Evolutionary conservation across 306 rosid species (phyloP).

Genomic region (Inga oerstediana): DNA sequence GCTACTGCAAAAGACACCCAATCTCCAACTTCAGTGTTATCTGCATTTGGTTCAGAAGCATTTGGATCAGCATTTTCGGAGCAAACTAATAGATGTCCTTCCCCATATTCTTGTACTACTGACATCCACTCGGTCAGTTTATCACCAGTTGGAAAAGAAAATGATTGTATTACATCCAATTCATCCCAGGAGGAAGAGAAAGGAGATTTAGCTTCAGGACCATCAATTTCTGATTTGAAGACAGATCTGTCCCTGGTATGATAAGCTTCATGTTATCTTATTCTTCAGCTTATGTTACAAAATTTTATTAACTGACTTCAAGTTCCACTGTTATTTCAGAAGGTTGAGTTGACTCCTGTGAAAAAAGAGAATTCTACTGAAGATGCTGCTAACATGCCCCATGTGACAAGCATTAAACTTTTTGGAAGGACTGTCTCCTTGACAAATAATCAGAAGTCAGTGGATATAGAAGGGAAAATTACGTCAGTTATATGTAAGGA

Average conservation of each 20-base stretch:
- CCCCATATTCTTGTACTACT: conserved; percentile 68
- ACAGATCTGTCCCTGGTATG: conserved; percentile 54
- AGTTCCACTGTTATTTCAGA: not conserved
- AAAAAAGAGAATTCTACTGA: not conserved
- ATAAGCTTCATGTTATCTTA: conserved; percentile 27
- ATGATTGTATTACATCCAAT: conserved; percentile 49
- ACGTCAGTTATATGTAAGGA: conserved; percentile 18
- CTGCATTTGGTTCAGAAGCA: conserved; percentile 64
- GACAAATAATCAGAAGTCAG: not conserved
- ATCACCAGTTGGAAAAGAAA: conserved; percentile 58
- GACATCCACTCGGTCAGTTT: conserved; percentile 53
- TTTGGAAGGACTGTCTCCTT: conserved; percentile 13
- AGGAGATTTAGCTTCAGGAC: conserved; percentile 38
- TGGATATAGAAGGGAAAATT: not conserved
- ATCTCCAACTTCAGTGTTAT: conserved; percentile 78
- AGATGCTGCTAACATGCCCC: not conserved
- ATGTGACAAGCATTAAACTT: not conserved
- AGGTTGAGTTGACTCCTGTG: not conserved
- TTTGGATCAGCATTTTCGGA: conserved; percentile 43
- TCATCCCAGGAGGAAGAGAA: conserved; percentile 54
- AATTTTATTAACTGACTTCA: not conserved
- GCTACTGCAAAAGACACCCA: conserved; percentile 55
- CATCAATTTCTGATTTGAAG: conserved; percentile 35
- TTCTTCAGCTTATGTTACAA: conserved; percentile 2
- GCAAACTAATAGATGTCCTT: conserved; percentile 60